Base-by-base conservation (phyloP, 805 yeast genomes). In the Pichia heedii region DNA sequence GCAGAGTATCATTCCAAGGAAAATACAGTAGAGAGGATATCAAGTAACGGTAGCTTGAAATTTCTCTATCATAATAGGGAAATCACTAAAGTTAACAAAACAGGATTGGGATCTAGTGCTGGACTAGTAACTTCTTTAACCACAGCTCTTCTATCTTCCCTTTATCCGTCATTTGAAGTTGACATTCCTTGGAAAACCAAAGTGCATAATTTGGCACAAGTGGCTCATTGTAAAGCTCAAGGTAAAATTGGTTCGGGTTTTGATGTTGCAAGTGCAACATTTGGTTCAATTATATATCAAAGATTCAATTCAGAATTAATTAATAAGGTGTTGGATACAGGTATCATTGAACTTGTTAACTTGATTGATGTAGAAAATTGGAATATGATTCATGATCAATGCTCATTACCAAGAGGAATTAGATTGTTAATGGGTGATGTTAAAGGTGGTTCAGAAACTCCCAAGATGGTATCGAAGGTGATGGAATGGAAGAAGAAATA, bases 101-200 rank as follows among this genome's bases (percentile, higher is more conserved):
- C 98, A 0, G 98, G 98, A 0, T 69, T 93, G 39, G 98, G 98
- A 1, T 87, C 96, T 12, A 87, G 96, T 27, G 98, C 98, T 0
- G 96, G 96, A 0, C 69, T 93, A 45, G 95, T 86, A 3, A 75
- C 94, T 1, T 89, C 84, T 1, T 69, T 89, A 3, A 76, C 85
- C 0, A 73, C 95, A 0, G 83, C 89, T 0, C 56, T 93, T 37
- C 57, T 80, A 8, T 67, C 81, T 5, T 64, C 68, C 39, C 76
- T 73, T 50, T 53, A 32, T 5, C 21, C 21, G 4, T 10, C 43
- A 12, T 48, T 67, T 3, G 34, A 46, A 0, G 48, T 60, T 8
- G 29, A 37, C 18, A 39, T 5, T 57, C 60, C 26, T 50, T 46
- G 49, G 47, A 50, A 45, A 22, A 33, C 53, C 5, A 47, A 60